Percentiles rank a stretch among this genome's conserved stretches.
Evolutionary conservation across 768 basidiomycete species (phyloP).

Genomic region (Pleurotus tuber-regium): DNA sequence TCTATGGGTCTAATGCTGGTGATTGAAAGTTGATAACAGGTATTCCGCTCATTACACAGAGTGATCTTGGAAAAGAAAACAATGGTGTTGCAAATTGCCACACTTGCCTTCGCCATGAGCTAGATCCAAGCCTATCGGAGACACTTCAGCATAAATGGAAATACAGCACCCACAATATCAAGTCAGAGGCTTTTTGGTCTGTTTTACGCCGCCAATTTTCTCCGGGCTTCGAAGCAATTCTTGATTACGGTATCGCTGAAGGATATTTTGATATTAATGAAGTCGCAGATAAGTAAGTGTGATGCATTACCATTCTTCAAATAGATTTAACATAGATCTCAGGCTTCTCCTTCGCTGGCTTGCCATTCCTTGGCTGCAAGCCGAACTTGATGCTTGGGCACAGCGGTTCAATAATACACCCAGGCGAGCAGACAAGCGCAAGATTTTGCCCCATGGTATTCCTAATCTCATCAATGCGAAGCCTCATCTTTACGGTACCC

Average conservation of each 20-base stretch:
- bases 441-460: constrained; percentile 34
- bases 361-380: constrained; percentile 34
- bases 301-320: neutral
- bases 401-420: constrained; percentile 18
- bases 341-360: constrained; percentile 33
- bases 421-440: constrained; percentile 24
- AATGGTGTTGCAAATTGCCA: constrained; percentile 42
- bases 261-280: constrained; percentile 28
- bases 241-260: constrained; percentile 26
- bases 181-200: constrained; percentile 38
- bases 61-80: constrained; percentile 42
- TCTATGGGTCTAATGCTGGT: neutral
- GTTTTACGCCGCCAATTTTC: constrained; percentile 24
- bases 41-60: constrained; percentile 39
- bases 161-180: constrained; percentile 28
- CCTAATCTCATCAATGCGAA: constrained; percentile 27
- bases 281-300: constrained; percentile 19
- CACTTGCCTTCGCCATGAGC: constrained; percentile 31
- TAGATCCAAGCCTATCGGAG: constrained; percentile 26
- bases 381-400: constrained; percentile 29
- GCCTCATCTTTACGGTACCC: constrained; percentile 23
- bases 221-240: constrained; percentile 32
- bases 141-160: constrained; percentile 34
- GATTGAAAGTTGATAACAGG: neutral
- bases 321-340: neutral